Base-by-base conservation (phyloP, 768 basidiomycete species). In the Collybiopsis confluens region DNA sequence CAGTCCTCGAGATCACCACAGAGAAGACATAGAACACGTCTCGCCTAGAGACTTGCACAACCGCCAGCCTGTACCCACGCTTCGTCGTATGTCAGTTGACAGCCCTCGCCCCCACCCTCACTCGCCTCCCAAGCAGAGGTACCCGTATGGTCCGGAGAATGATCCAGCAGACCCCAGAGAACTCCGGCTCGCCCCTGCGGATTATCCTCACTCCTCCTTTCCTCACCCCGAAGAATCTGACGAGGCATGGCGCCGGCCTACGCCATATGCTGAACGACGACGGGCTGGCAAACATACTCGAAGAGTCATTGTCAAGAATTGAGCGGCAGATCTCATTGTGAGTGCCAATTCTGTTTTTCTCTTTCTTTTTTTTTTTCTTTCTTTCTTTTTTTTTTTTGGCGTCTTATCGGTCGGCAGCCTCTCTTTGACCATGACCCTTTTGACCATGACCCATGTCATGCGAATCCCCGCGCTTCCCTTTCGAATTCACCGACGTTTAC, bases 251-350 rank as follows among this genome's bases (percentile, higher is more conserved):
- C 73, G 82, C 27, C 71, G 79, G 41, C 85, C 88, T 1, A 88
- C 83, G 67, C 87, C 88, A 20, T 83, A 85, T 61, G 78, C 80
- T 37, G 88, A 89, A 65, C 81, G 88, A 21, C 73, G 88, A 52
- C 75, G 88, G 54, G 88, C 88, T 48, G 88, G 88, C 46, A 91
- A 91, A 65, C 88, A 90, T 64, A 90, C 88, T 21, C 77, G 75
- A 62, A 79, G 88, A 50, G 82, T 90, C 30, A 81, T 90, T 57
- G 81, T 86, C 55, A 70, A 79, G 63, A 70, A 69, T 61, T 78
- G 61, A 66, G 40, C 15, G 42, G 27, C 38, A 10, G 13, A 15
- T 28, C 33, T n/a, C 16, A n/a, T 10, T 33, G 47, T 48, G 47
- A 48, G 47, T 48, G 15, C 26, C 11, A n/a, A 37, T 5, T 36